Percentiles rank a stretch among this genome's conserved stretches.
These are phyloP conservation scores for Beverwykella pulmonaria DNA, from an alignment of 495 filamentous ascomycete genomes.

Conservation along the genomic window DNA sequence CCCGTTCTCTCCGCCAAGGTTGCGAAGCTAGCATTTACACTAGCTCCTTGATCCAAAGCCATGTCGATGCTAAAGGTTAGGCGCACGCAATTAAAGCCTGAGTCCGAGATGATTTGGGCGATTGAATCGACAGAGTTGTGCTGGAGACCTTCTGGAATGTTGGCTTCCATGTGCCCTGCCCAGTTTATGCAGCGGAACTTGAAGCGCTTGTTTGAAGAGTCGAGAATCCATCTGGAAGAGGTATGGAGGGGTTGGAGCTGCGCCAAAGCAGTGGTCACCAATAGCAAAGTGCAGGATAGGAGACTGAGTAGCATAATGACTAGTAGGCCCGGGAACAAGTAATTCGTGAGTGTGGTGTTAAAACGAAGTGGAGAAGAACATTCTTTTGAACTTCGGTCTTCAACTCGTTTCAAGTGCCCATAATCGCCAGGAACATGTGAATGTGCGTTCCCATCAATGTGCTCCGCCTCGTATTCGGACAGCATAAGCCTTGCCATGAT, in stretches of 20 bases:
- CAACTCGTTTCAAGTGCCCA: background rate
- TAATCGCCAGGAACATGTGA: background rate
- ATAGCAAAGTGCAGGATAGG: background rate
- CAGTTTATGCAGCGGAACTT: constrained; percentile 57
- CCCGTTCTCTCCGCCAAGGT: constrained; percentile 45
- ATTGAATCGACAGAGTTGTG: constrained; percentile 51
- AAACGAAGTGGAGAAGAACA: background rate
- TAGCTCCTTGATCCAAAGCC: constrained; percentile 48
- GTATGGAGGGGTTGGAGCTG: constrained; percentile 46
- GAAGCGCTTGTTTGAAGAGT: constrained; percentile 50
- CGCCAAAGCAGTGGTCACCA: background rate
- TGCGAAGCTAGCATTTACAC: constrained; percentile 49
- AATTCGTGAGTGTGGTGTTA: background rate
- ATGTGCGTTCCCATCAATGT: background rate
- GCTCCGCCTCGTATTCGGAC: constrained; percentile 3
- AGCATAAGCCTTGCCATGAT: background rate
- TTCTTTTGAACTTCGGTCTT: background rate
- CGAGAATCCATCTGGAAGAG: constrained; percentile 55
- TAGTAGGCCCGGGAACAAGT: background rate
- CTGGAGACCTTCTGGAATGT: constrained; percentile 56
- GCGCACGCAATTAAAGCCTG: constrained; percentile 59
- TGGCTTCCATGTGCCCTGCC: constrained; percentile 53
- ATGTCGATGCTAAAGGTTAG: constrained; percentile 58
- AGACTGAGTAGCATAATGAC: background rate
- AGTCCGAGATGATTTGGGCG: constrained; percentile 48